Evolutionary conservation across 2,329 filamentous ascomycete species (phyloP).

Genomic region (Tolypocladium sp.): DNA sequence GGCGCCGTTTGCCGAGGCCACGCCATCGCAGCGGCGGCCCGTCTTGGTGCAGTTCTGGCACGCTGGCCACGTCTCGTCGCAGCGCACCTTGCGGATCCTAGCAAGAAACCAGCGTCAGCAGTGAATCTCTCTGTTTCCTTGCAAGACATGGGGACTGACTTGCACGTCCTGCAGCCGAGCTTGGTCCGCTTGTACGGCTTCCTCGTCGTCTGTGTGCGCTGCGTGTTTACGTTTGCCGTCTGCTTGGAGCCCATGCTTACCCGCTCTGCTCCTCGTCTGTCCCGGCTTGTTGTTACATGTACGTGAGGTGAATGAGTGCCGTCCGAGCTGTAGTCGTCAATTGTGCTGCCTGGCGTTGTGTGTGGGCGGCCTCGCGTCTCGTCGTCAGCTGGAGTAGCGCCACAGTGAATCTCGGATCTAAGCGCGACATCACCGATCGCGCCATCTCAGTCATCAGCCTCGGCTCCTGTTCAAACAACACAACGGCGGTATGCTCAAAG

Average conservation of each 20-base stretch:
- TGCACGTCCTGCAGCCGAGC: neutral
- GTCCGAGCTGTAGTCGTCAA: neutral
- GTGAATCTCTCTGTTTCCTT: too few species aligned
- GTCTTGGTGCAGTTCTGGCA: neutral
- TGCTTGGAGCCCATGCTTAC: neutral
- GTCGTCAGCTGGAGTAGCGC: neutral
- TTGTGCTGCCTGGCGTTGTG: neutral
- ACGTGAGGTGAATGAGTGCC: neutral
- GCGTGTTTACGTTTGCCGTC: neutral
- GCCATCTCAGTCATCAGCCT: neutral
- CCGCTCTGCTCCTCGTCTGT: neutral
- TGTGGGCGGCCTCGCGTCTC: neutral
- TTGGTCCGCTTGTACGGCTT: neutral
- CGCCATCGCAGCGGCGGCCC: neutral
- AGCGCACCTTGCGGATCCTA: neutral
- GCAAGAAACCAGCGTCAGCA: neutral
- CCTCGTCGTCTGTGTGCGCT: neutral
- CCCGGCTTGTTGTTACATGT: too few species aligned
- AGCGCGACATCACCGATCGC: neutral
- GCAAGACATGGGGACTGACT: neutral
- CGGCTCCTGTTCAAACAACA: neutral
- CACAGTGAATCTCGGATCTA: neutral
- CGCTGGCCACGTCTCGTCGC: neutral
- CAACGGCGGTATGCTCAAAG: too few species aligned
- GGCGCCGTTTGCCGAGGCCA: neutral